Percentiles rank a stretch among this genome's conserved stretches.
These are phyloP conservation scores for Stephania cephalantha DNA, from an alignment of 164 flowering plant species.

Conservation along the genomic window DNA sequence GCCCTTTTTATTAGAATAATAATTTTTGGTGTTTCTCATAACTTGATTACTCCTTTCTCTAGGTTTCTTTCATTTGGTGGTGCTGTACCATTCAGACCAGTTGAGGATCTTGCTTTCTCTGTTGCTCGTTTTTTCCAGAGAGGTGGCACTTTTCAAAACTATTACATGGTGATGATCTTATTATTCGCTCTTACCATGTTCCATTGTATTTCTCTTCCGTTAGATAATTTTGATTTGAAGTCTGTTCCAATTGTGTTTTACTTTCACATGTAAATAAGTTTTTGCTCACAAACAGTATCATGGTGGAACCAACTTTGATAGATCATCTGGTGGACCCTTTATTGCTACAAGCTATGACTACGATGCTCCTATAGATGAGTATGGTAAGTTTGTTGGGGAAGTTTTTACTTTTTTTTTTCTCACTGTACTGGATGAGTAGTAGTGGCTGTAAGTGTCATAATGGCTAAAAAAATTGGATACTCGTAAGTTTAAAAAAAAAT, in stretches of 20 bases:
- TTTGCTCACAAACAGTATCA: constrained; percentile 57
- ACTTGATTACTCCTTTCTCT: constrained; percentile 1
- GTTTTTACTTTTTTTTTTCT: not conserved
- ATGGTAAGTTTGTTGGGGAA: constrained; percentile 45
- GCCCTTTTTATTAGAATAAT: not conserved
- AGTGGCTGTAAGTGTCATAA: not conserved
- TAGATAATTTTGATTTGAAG: not conserved
- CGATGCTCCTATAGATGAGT: constrained; percentile 98
- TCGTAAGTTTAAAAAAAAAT: not conserved
- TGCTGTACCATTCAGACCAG: constrained; percentile 75
- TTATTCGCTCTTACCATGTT: constrained; percentile 3
- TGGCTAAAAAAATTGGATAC: not conserved
- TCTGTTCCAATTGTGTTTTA: not conserved
- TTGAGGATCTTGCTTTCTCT: constrained; percentile 89
- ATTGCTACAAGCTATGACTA: constrained; percentile 89
- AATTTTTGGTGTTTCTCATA: not conserved
- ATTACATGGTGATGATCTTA: constrained; percentile 69
- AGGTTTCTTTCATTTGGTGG: constrained; percentile 91
- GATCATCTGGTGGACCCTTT: constrained; percentile 91
- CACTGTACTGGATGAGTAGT: not conserved
- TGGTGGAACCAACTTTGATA: constrained; percentile 98
- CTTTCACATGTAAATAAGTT: not conserved
- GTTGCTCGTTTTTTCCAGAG: constrained; percentile 87
- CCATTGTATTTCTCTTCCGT: not conserved
- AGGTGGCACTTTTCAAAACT: constrained; percentile 93